Evolutionary conservation across 2,329 filamentous ascomycete genomes (phyloP).

Genomic region (Plenodomus lindquistii): DNA sequence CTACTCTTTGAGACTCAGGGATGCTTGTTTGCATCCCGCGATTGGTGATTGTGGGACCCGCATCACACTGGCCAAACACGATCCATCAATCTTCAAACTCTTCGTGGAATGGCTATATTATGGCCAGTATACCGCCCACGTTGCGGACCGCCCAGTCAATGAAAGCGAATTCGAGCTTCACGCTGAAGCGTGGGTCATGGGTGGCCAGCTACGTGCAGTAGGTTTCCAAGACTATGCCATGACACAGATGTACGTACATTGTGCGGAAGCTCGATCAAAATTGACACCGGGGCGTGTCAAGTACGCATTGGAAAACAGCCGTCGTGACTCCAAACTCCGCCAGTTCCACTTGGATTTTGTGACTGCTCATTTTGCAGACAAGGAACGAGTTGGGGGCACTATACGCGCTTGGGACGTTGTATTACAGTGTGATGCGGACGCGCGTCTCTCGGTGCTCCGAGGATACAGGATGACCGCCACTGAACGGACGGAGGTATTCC

Average conservation of each 20-base stretch:
- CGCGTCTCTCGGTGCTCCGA: no score
- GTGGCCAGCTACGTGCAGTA: background rate
- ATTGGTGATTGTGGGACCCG: background rate
- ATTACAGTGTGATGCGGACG: no score
- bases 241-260: background rate
- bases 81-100: background rate
- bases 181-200: background rate
- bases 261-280: no score
- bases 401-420: no score
- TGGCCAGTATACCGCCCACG: background rate
- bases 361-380: no score
- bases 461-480: no score
- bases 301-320: no score
- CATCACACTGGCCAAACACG: background rate
- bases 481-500: no score
- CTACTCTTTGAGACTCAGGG: background rate
- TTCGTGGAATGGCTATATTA: background rate
- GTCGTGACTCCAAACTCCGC: no score
- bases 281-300: no score
- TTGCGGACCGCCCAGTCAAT: background rate
- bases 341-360: no score
- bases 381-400: no score
- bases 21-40: background rate
- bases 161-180: background rate
- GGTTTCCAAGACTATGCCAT: background rate